Conservation (phyloP, 2,329 filamentous ascomycete species). For the Emydomyces testavorans region DNA sequence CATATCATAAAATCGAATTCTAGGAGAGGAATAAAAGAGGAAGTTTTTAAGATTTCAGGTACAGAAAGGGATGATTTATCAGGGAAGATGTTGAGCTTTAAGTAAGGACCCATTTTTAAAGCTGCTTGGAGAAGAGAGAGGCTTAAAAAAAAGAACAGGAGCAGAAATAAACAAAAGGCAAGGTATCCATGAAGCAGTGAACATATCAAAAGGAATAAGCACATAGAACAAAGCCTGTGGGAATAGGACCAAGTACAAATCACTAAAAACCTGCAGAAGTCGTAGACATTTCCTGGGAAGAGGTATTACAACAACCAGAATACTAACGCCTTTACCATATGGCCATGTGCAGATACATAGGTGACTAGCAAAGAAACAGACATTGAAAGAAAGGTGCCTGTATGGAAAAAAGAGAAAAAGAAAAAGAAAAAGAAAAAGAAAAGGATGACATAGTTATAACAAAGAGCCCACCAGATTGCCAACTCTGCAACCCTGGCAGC, state of each 20-base stretch:
- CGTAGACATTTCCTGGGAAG: neutral
- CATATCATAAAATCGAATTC: too few relatives aligned
- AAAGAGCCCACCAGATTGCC: neutral
- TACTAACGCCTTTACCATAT: conserved; percentile 1
- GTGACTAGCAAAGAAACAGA: neutral
- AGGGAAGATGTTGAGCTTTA: too few relatives aligned
- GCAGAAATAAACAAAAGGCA: conserved; percentile 1
- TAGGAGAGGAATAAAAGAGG: too few relatives aligned
- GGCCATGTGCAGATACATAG: neutral
- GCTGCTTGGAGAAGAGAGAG: neutral
- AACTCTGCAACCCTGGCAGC: neutral
- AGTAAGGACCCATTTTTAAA: neutral
- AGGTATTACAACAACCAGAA: neutral
- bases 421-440: neutral
- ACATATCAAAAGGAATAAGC: neutral
- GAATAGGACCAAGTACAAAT: neutral
- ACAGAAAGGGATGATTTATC: too few relatives aligned
- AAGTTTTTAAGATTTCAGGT: too few relatives aligned
- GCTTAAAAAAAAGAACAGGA: neutral
- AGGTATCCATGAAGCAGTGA: conserved; percentile 4
- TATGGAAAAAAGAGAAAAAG: conserved; percentile 1
- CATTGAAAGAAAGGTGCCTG: neutral
- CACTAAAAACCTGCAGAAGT: neutral
- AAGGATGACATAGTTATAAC: neutral
- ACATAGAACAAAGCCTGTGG: neutral